Base-by-base conservation (phyloP, 2,329 filamentous ascomycete species). In the Dothistroma septosporum region DNA sequence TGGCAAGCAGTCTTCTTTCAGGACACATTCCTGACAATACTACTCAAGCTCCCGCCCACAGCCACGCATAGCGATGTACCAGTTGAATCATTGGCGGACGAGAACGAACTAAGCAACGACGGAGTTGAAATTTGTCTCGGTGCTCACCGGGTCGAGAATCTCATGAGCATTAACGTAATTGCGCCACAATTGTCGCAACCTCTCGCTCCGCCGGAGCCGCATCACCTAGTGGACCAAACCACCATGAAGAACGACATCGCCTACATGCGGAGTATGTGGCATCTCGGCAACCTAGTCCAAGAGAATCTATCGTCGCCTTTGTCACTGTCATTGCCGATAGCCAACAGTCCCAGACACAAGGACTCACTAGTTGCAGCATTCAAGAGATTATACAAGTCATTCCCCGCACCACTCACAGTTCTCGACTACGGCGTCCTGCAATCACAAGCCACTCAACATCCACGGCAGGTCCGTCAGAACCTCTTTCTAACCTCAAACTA, bases 1-100 rank as follows among this genome's bases (percentile, higher is more conserved):
- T 93, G 90, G 90, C 89, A 92, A 73, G 89, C 90, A 2, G 88
- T 92, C 1, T 79, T 91, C 28, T 82, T 91, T 14, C 90, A 93
- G 74, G 90, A 93, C 73, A 92, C 90, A 0, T 92, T 92, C 71
- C 77, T 92, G 3, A 92, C 89, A 0, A 88, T 92, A 0, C 82
- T 92, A 0, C 80, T 92, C 28, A 90, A 90, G 22, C 81, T 93
- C 0, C 90, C 90, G 0, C 90, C 90, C 0, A 89, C 85, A 16
- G 88, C 88, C 1, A 92, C 88, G 0, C 90, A 92, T 72, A 91
- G 87, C 3, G 90, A 93, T 70, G 89, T 92, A 44, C 85, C 83
- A 2, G 87, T 92, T 3, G 88, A 91, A 61, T 88, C 89, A 61
- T 79, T 92, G 21, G 78, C 83, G 10, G 87, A 91, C 59, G 87